Evolutionary conservation across 2,329 filamentous ascomycete species (phyloP).

Genomic region (Xylaria sp.): DNA sequence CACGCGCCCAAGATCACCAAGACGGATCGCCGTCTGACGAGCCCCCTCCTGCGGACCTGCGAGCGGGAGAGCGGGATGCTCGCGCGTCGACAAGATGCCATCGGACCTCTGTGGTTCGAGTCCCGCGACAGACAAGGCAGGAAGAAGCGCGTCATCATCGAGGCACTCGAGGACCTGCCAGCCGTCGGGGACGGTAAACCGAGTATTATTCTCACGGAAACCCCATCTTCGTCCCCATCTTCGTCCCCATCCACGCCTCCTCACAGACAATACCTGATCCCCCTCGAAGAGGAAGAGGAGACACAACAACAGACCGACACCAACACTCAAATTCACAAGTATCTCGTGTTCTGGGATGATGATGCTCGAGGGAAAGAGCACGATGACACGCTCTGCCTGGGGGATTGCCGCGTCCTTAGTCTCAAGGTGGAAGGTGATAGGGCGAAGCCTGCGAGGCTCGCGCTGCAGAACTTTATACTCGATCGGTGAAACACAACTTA

Average conservation of each 20-base stretch:
- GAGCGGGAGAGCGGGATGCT: constrained; percentile 53
- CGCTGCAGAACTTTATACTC: constrained; percentile 39
- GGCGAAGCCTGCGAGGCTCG: constrained; percentile 45
- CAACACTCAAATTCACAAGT: not conserved
- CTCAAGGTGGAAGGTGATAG: constrained; percentile 52
- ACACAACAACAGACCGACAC: not conserved
- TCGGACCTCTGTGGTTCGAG: constrained; percentile 74
- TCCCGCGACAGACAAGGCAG: constrained; percentile 45
- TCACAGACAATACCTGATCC: constrained; percentile 13
- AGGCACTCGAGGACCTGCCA: not conserved
- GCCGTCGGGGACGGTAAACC: not conserved
- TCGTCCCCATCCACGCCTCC: not conserved
- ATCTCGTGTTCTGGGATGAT: constrained; percentile 32
- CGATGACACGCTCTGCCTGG: constrained; percentile 29
- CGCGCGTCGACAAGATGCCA: constrained; percentile 63
- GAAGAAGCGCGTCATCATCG: constrained; percentile 47
- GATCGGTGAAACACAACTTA: not conserved
- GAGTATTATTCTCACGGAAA: too few relatives aligned
- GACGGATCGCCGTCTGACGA: constrained; percentile 65
- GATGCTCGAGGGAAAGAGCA: not conserved
- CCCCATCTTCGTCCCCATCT: too few relatives aligned
- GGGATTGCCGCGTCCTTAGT: constrained; percentile 41
- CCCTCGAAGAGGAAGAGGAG: constrained; percentile 11
- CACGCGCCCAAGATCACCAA: constrained; percentile 80
- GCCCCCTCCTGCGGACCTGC: constrained; percentile 57